Base-by-base conservation (phyloP, 495 filamentous ascomycete species). In the Neurospora africana region DNA sequence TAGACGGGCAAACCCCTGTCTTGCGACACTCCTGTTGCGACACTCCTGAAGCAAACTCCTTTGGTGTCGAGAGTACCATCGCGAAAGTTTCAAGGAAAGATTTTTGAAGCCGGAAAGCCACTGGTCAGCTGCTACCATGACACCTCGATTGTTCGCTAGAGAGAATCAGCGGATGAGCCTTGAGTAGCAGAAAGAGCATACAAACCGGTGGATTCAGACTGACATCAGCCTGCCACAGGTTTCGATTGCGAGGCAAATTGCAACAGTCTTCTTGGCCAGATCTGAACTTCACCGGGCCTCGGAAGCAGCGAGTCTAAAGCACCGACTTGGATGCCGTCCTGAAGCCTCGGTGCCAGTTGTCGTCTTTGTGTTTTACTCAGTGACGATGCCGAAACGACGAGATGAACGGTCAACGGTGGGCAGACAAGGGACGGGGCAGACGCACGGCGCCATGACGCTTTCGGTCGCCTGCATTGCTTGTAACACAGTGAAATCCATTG, bases 11-110 rank as follows among this genome's bases (percentile, higher is more conserved):
- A 65, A 81, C 77, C 83, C 84, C 81, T 83, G 84, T 83, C 79
- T 78, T 86, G 82, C 76, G 80, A 85, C 84, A 81, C 76, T 78
- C 72, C 78, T 85, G 84, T 78, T 86, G 82, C 76, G 80, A 85
- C 84, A 81, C 76, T 78, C 72, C 78, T 85, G 84, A 85, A 75
- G 83, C 84, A 84, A 70, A 39, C 23, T 65, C 30, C 53, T 65
- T 65, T 65, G 53, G 53, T 65, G 53, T 65, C 35, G 53, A 65
- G 53, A 65, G 27, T 65, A 65, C 27, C 27, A 65, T 33, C 53
- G 23, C 9, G 53, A 65, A 65, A 33, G 53, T 65, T 65, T 33
- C 53, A 65, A 65, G 5, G 9, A 2, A 3, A 61, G 2, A 6
- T 65, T 27, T 19, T 17, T 61, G 53, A 30, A 30, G 13, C 23